Evolutionary conservation across 2,329 filamentous ascomycete species (phyloP), one percentile per base, ranked within the genome.

Genomic region (Fusarium anthophilum): DNA sequence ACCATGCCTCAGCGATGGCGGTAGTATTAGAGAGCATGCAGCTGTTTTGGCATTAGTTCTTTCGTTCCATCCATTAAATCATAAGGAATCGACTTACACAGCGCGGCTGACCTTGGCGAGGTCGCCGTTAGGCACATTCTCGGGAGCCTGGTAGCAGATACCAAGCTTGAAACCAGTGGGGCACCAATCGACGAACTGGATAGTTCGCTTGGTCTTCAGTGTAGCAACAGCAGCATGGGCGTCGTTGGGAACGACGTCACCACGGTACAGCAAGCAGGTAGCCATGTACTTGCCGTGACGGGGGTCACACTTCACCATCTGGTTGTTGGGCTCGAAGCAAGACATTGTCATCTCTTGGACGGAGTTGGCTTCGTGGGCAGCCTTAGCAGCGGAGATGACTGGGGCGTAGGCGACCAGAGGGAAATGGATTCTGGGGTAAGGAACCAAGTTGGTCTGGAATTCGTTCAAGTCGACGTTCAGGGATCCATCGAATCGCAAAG

Each of bases 211-310:
- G 85, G 96, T 98, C 94, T 98, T 99, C 83, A 98, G 93, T 76
- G 94, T 95, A 73, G 96, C 95, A 78, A 98, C 95, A 76, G 96
- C 96, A 70, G 87, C 91, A 88, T 98, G 94, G 77, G 94, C 94
- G 81, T 98, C 96, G 87, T 97, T 97, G 86, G 96, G 94, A 73
- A 98, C 96, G 79, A 99, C 96, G 81, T 98, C 96, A 85, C 96
- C 96, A 84, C 96, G 96, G 91, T 99, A 99, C 84, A 99, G 88
- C 86, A 99, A 86, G 86, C 95, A 98, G 80, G 95, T 98, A 76
- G 96, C 96, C 96, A 99, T 99, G 91, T 99, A 99, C 91, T 99
- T 99, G 86, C 96, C 96, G 85, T 97, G 95, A 82, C 95, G 95
- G 79, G 96, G 96, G 84, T 99, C 96, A 83, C 96, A 99, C 91